Evolutionary conservation across 140 eudicot species (phyloP).

Genomic region (Eryngium alpinum): DNA sequence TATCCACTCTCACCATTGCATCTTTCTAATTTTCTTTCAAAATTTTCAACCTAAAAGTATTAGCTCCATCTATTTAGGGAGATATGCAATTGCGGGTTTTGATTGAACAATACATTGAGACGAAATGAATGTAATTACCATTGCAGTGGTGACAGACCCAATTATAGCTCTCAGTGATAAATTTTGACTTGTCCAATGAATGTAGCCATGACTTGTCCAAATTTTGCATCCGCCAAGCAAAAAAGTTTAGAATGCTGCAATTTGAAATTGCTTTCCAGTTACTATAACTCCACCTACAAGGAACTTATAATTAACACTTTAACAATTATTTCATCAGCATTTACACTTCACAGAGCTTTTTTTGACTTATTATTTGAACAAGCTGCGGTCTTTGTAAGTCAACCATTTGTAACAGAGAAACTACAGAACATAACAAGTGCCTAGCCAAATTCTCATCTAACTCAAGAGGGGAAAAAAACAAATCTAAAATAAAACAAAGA

Average conservation of each 20-base stretch:
- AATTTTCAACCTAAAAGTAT: too few relatives aligned
- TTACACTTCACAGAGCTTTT: too few relatives aligned
- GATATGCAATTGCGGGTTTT: too few relatives aligned
- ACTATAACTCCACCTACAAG: not conserved
- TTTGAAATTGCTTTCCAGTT: not conserved
- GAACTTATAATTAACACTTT: not conserved
- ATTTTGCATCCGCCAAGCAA: conserved; percentile 39
- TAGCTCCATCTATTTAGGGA: too few relatives aligned
- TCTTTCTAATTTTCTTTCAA: too few relatives aligned
- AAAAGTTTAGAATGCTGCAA: not conserved
- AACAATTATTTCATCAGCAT: too few relatives aligned
- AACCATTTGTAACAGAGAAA: not conserved
- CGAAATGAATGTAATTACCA: conserved; percentile 30
- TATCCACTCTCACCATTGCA: too few relatives aligned
- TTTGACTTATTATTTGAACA: too few relatives aligned
- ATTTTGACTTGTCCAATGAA: conserved; percentile 72
- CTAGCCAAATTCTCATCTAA: not conserved
- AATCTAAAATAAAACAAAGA: not conserved
- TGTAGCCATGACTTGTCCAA: conserved; percentile 81
- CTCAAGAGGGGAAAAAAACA: not conserved
- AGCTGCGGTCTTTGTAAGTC: not conserved
- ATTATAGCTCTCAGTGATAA: conserved; percentile 69
- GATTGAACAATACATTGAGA: too few relatives aligned
- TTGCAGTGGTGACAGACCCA: conserved; percentile 83
- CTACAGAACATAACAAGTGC: not conserved